phyloP scores from a whole-genome alignment of 768 basidiomycete genomes.

The Boletus sp. region DNA sequence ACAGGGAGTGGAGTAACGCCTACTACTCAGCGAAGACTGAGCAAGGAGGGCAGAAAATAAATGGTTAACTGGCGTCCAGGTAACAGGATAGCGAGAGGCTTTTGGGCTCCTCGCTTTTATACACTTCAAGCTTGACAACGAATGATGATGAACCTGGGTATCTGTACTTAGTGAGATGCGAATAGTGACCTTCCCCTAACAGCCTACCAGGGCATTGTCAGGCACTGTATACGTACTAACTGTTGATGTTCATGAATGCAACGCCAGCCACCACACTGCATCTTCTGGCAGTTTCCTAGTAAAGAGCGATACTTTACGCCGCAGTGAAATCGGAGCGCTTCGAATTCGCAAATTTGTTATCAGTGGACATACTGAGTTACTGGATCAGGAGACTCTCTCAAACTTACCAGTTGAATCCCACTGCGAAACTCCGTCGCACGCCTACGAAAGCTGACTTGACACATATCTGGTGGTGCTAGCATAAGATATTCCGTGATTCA shows the following conservation, averaged over 20 bases:
- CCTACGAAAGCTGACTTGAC: not conserved
- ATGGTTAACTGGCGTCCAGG: not conserved
- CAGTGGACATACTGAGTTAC: not conserved
- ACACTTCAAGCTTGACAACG: not conserved
- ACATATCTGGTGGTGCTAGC: not conserved
- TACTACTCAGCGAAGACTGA: not conserved
- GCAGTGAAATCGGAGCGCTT: not conserved
- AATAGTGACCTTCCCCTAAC: not conserved
- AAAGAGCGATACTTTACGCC: not conserved
- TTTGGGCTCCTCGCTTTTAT: slow-evolving; percentile 1
- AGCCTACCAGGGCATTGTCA: not conserved
- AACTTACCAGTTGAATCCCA: not conserved
- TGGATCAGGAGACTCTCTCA: not conserved
- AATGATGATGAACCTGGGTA: not conserved
- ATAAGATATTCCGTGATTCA: not conserved
- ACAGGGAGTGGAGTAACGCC: not conserved
- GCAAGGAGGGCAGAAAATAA: not conserved
- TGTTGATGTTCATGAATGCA: not conserved
- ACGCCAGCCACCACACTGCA: not conserved
- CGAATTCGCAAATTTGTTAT: not conserved
- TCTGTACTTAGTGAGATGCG: too few relatives aligned
- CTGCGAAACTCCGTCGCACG: not conserved
- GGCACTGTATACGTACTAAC: not conserved
- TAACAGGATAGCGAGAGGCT: not conserved
- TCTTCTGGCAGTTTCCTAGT: not conserved